These are phyloP conservation scores for Voacanga thouarsii DNA, from an alignment of 257 asterid genomes.

Conservation along the genomic window DNA sequence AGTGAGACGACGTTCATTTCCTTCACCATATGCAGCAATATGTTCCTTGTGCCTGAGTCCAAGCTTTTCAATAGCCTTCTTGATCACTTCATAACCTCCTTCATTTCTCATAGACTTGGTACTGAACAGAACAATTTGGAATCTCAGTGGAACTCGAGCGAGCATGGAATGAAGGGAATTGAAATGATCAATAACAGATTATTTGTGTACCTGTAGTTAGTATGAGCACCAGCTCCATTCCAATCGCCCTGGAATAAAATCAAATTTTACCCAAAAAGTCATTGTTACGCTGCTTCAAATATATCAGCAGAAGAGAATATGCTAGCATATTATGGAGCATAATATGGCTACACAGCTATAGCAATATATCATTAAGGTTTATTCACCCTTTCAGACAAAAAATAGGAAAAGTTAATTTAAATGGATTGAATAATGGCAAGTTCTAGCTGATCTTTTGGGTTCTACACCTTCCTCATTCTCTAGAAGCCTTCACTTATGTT, in stretches of 20 bases:
- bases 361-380: neutral
- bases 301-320: neutral
- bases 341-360: no score
- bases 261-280: neutral
- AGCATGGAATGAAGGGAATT: no score
- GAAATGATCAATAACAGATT: neutral
- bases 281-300: neutral
- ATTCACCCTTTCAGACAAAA: neutral
- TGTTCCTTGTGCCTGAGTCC: constrained; percentile 78
- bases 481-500: neutral
- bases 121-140: constrained; percentile 32
- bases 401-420: neutral
- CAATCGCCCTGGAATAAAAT: constrained; percentile 65
- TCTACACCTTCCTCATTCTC: no score
- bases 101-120: constrained; percentile 83
- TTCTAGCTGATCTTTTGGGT: no score
- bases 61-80: constrained; percentile 84
- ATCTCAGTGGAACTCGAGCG: neutral
- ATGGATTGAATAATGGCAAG: neutral
- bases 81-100: constrained; percentile 72
- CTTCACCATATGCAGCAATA: constrained; percentile 92
- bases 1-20: constrained; percentile 92
- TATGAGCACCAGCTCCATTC: constrained; percentile 98
- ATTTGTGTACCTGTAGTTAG: constrained; percentile 63
- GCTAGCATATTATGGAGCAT: neutral